Percentiles rank a stretch among this genome's conserved stretches.
These are phyloP conservation scores for Rhodotorula sp. DNA, from an alignment of 1,284 basidiomycete genomes.

Conservation along the genomic window DNA sequence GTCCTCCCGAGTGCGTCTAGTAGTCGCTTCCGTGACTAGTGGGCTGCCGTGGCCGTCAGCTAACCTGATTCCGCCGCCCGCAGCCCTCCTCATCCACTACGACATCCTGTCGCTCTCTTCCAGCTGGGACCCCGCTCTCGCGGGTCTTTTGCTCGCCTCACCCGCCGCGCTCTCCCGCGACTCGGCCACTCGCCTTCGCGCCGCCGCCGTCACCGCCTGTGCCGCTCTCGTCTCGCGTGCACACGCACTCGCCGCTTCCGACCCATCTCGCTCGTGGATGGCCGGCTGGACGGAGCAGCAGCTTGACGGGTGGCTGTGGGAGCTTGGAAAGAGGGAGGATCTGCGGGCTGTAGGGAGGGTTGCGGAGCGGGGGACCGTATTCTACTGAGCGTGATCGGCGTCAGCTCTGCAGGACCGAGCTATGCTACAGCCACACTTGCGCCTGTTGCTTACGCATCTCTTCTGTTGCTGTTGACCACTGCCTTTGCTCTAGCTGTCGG, in stretches of 20 bases:
- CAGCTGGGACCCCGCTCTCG: conserved; percentile 1
- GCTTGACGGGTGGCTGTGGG: conserved; percentile 27
- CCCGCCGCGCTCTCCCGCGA: background rate
- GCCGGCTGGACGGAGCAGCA: conserved; percentile 9
- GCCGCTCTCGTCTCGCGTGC: conserved; percentile 65
- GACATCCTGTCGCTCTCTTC: conserved; percentile 13
- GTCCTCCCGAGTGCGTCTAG: conserved; percentile 62
- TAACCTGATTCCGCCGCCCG: background rate
- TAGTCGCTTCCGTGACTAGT: no score
- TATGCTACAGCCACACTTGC: no score
- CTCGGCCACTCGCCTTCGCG: conserved; percentile 68
- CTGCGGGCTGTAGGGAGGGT: conserved; percentile 8
- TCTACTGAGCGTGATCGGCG: conserved; percentile 16
- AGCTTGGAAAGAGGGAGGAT: conserved; percentile 2
- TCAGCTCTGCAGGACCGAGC: no score
- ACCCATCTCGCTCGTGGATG: conserved; percentile 44
- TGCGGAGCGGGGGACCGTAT: conserved; percentile 30
- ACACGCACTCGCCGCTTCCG: conserved; percentile 49
- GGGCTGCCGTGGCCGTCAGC: background rate
- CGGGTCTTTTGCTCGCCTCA: background rate
- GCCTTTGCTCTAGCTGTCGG: background rate
- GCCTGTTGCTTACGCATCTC: no score
- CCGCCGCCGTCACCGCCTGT: conserved; percentile 73
- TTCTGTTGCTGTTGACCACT: no score
- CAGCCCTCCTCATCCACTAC: conserved; percentile 30